A percentile compares a stretch with the other conserved stretches of the same genome.
These are phyloP conservation scores for Metschnikowia proteae DNA, from an alignment of 805 yeast species.

Conservation along the genomic window DNA sequence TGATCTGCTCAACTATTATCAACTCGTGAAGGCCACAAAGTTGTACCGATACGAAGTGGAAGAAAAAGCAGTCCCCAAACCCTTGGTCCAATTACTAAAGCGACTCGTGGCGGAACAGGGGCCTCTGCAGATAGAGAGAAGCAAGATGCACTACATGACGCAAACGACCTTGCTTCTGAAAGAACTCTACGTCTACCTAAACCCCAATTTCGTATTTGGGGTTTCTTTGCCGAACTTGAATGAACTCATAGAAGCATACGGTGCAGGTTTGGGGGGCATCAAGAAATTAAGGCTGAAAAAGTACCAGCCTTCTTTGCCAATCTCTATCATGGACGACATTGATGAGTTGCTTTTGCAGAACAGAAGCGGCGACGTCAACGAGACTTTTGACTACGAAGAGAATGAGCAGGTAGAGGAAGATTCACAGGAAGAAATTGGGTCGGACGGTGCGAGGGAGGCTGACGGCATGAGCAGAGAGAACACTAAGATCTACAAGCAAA, in stretches of 20 bases:
- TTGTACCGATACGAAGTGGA: conserved; percentile 81
- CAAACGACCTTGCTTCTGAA: conserved; percentile 38
- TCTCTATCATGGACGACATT: conserved; percentile 63
- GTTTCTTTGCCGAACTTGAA: conserved; percentile 67
- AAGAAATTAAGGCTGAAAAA: conserved; percentile 49
- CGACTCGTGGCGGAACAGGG: conserved; percentile 36
- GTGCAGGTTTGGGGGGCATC: conserved; percentile 68
- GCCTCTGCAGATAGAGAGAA: conserved; percentile 28
- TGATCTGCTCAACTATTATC: conserved; percentile 60
- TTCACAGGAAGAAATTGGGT: conserved; percentile 19
- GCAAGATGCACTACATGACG: conserved; percentile 36
- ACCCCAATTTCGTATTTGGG: conserved; percentile 50
- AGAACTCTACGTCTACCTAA: conserved; percentile 45
- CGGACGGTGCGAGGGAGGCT: not conserved
- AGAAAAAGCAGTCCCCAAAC: conserved; percentile 61
- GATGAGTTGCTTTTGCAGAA: conserved; percentile 51
- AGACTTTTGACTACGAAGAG: conserved; percentile 29
- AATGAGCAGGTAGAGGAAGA: conserved; percentile 21
- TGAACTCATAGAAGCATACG: conserved; percentile 73
- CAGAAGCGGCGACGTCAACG: conserved; percentile 26
- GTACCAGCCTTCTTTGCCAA: conserved; percentile 71
- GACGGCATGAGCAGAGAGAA: conserved; percentile 17
- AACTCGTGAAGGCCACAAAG: conserved; percentile 65
- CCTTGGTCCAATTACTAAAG: conserved; percentile 27
- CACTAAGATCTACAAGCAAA: conserved; percentile 43